Conservation (phyloP, 2,329 filamentous ascomycete species). For the Aureobasidium pullulans region DNA sequence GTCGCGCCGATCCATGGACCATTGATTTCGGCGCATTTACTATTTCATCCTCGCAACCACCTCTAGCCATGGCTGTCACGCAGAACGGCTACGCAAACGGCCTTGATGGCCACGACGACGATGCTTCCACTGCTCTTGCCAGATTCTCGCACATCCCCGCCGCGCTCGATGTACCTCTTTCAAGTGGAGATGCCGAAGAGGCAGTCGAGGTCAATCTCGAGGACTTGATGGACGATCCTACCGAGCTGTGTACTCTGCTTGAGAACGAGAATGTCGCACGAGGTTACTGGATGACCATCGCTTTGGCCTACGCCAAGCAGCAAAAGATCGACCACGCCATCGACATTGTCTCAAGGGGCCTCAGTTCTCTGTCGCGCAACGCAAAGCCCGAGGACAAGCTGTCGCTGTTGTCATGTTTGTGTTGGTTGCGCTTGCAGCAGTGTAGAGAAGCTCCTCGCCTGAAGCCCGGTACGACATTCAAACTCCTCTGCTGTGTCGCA, state of each 20-base stretch:
- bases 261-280: slow-evolving; percentile 90
- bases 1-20: slow-evolving; percentile 5
- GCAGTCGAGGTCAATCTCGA: slow-evolving; percentile 90
- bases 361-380: slow-evolving; percentile 56
- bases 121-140: slow-evolving; percentile 28
- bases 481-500: background rate
- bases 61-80: slow-evolving; percentile 41
- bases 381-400: slow-evolving; percentile 72
- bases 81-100: slow-evolving; percentile 47
- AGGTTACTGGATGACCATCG: slow-evolving; percentile 96
- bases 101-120: slow-evolving; percentile 37
- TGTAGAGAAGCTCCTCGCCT: slow-evolving; percentile 71
- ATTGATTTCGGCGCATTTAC: slow-evolving; percentile 9
- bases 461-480: slow-evolving; percentile 40
- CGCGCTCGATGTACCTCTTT: slow-evolving; percentile 58
- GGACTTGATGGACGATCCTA: slow-evolving; percentile 85
- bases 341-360: slow-evolving; percentile 63
- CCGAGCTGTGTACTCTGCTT: slow-evolving; percentile 86
- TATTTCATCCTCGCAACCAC: background rate
- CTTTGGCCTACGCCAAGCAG: slow-evolving; percentile 93
- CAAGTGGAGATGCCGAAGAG: slow-evolving; percentile 53
- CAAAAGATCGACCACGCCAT: slow-evolving; percentile 80
- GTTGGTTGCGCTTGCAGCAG: slow-evolving; percentile 88
- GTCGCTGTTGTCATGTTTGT: slow-evolving; percentile 74
- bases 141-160: slow-evolving; percentile 57